phyloP scores from a whole-genome alignment of 1,284 basidiomycete species.

The Termitomyces sp. region DNA sequence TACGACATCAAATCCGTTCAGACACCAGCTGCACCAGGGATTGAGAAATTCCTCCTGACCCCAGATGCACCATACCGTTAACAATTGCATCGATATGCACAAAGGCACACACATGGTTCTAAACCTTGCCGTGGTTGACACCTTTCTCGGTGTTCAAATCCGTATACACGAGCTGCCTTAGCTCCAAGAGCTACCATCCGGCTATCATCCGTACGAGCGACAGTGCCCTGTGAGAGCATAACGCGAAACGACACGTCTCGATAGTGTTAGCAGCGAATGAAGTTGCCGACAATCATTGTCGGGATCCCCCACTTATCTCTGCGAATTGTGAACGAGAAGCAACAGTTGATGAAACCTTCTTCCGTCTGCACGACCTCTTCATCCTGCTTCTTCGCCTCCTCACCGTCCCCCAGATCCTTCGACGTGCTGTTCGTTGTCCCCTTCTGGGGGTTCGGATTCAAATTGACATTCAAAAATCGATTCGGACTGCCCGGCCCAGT shows the following conservation, averaged over 20 bases:
- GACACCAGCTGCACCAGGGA: not conserved
- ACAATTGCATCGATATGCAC: not conserved
- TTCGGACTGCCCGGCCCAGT: not conserved
- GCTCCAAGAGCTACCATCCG: too few relatives aligned
- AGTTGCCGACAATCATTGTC: slow-evolving; percentile 89
- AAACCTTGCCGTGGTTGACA: not conserved
- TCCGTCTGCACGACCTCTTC: slow-evolving; percentile 36
- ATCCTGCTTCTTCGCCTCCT: slow-evolving; percentile 18
- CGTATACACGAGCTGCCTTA: too few relatives aligned
- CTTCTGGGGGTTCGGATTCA: slow-evolving; percentile 6
- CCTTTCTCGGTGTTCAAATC: too few relatives aligned
- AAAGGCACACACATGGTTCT: not conserved
- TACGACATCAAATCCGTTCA: not conserved
- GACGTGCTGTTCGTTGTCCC: slow-evolving; percentile 1
- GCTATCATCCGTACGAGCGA: not conserved
- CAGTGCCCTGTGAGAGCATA: not conserved
- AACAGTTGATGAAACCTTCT: slow-evolving; percentile 82
- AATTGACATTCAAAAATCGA: not conserved
- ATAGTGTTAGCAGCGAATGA: slow-evolving; percentile 47
- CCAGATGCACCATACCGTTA: not conserved
- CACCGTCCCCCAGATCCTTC: slow-evolving; percentile 1
- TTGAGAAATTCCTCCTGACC: not conserved
- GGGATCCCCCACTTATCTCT: slow-evolving; percentile 89
- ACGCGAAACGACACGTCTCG: not conserved
- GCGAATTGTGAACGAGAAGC: slow-evolving; percentile 93